Evolutionary conservation across 1,139 yeast genomes (phyloP).

Genomic region (Nakaseomyces kungkrabaensis): DNA sequence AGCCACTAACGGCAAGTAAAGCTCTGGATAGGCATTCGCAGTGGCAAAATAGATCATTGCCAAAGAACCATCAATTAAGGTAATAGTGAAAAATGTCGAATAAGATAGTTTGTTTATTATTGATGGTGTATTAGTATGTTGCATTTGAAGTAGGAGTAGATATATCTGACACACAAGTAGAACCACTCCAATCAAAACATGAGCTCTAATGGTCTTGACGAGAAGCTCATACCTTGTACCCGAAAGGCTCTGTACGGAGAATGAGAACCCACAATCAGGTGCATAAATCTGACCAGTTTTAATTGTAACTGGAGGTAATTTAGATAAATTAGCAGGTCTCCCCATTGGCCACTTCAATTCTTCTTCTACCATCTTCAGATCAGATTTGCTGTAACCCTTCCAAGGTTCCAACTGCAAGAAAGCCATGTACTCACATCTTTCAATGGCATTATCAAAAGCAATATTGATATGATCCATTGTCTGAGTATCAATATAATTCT

Average conservation of each 20-base stretch:
- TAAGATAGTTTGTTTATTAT: slow-evolving; percentile 61
- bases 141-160: slow-evolving; percentile 55
- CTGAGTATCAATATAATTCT: slow-evolving; percentile 29
- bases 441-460: slow-evolving; percentile 26
- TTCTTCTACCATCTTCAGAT: slow-evolving; percentile 54
- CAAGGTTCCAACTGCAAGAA: slow-evolving; percentile 63
- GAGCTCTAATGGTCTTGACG: slow-evolving; percentile 35
- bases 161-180: slow-evolving; percentile 42
- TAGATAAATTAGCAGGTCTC: slow-evolving; percentile 46
- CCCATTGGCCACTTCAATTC: slow-evolving; percentile 69
- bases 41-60: slow-evolving; percentile 53
- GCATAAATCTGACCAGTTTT: slow-evolving; percentile 58
- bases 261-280: slow-evolving; percentile 73
- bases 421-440: slow-evolving; percentile 61
- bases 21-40: slow-evolving; percentile 44
- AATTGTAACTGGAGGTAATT: slow-evolving; percentile 47
- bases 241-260: slow-evolving; percentile 36
- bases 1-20: slow-evolving; percentile 59
- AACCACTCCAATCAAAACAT: slow-evolving; percentile 39
- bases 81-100: slow-evolving; percentile 47
- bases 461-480: slow-evolving; percentile 35
- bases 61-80: slow-evolving; percentile 57
- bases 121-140: slow-evolving; percentile 66
- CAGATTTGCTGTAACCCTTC: slow-evolving; percentile 37
- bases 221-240: slow-evolving; percentile 53